Percentiles rank a stretch among this genome's conserved stretches.
Evolutionary conservation across 2,329 filamentous ascomycete species (phyloP).

Genomic region (Trichoderma afroharzianum): DNA sequence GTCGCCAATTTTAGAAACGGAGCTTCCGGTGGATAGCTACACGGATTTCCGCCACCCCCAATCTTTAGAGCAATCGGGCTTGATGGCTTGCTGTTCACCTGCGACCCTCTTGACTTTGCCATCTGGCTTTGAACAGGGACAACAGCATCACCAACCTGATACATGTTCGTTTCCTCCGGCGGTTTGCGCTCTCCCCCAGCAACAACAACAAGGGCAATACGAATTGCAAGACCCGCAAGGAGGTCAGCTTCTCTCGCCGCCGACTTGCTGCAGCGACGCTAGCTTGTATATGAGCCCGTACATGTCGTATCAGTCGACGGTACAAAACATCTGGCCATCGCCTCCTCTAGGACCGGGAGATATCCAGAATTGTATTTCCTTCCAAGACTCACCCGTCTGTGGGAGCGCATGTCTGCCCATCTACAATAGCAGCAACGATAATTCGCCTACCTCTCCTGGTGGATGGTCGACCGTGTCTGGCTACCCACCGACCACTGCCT

Average conservation of each 20-base stretch:
- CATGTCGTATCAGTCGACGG: slow-evolving; percentile 18
- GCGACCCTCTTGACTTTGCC: slow-evolving; percentile 26
- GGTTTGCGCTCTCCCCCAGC: slow-evolving; percentile 10
- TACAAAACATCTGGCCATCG: slow-evolving; percentile 32
- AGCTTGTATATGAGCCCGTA: slow-evolving; percentile 7
- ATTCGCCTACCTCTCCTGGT: slow-evolving; percentile 32
- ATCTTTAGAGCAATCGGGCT: slow-evolving; percentile 29
- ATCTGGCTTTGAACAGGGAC: slow-evolving; percentile 20
- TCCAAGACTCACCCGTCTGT: slow-evolving; percentile 32
- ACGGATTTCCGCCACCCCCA: slow-evolving; percentile 27
- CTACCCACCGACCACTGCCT: slow-evolving; percentile 22
- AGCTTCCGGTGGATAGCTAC: slow-evolving; percentile 30
- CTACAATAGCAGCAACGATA: slow-evolving; percentile 23
- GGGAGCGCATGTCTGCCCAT: slow-evolving; percentile 23
- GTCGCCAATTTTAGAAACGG: slow-evolving; percentile 28
- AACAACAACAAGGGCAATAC: not conserved
- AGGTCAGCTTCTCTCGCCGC: slow-evolving; percentile 12
- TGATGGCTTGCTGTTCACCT: slow-evolving; percentile 27
- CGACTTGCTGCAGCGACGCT: slow-evolving; percentile 19
- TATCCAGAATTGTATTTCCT: slow-evolving; percentile 34
- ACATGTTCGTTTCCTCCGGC: slow-evolving; percentile 22
- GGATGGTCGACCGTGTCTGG: slow-evolving; percentile 32
- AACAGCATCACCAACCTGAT: slow-evolving; percentile 24
- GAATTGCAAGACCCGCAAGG: not conserved
- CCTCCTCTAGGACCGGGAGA: slow-evolving; percentile 38